Conservation (phyloP, 2,329 filamentous ascomycete species). For the Akanthomyces lecanii region DNA sequence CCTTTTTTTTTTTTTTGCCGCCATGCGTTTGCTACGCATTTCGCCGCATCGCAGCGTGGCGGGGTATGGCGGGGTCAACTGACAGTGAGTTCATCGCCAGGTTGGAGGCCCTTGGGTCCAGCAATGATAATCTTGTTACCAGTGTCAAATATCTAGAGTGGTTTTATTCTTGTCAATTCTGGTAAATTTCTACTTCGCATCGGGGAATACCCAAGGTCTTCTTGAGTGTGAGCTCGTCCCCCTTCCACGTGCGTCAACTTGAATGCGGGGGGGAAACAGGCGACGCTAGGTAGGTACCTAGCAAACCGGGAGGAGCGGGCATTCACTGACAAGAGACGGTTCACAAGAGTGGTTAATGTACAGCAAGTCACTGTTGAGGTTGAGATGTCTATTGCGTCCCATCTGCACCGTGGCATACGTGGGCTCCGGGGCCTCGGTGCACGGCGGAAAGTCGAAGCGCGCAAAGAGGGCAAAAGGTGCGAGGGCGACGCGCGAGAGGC, state of each 20-base stretch:
- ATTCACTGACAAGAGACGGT: constrained; percentile 54
- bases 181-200: neutral
- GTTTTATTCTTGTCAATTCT: neutral
- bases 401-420: constrained; percentile 64
- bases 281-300: neutral
- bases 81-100: constrained; percentile 57
- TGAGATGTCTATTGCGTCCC: constrained; percentile 51
- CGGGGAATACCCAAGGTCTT: neutral
- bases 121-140: constrained; percentile 53
- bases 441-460: constrained; percentile 61
- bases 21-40: neutral
- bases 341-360: constrained; percentile 68
- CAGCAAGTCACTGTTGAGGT: constrained; percentile 61
- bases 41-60: no score
- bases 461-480: constrained; percentile 63
- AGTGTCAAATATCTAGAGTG: constrained; percentile 55
- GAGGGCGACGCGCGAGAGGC: constrained; percentile 50
- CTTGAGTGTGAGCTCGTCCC: neutral
- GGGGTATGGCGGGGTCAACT: constrained; percentile 18
- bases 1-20: neutral
- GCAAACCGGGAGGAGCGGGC: neutral
- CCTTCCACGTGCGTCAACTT: neutral
- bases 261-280: neutral
- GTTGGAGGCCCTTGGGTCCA: constrained; percentile 49
- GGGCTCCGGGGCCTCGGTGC: constrained; percentile 49